These are phyloP conservation scores for Xylariales sp. DNA, from an alignment of 2,329 filamentous ascomycete species.

Conservation along the genomic window DNA sequence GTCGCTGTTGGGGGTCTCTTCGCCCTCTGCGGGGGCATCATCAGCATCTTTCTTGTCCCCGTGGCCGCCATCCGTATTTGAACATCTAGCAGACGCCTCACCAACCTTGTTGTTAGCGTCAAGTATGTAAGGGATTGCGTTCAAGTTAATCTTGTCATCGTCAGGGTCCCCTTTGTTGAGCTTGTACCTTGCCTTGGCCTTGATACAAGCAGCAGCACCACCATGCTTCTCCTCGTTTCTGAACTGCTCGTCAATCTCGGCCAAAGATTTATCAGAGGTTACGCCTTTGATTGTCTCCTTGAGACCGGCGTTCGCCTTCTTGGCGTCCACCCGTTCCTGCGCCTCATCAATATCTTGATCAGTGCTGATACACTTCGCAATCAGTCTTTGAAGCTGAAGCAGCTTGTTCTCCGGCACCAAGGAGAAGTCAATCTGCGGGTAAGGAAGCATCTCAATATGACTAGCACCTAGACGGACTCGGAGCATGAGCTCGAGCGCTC, in stretches of 20 bases:
- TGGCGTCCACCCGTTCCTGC: not conserved
- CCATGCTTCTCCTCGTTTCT: not conserved
- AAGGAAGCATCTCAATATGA: constrained; percentile 20
- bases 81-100: not conserved
- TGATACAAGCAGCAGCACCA: no score
- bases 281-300: not conserved
- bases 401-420: constrained; percentile 3
- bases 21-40: not conserved
- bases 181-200: no score
- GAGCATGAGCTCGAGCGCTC: constrained; percentile 23
- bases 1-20: not conserved
- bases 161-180: no score
- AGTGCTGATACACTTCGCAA: not conserved
- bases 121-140: no score
- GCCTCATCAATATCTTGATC: not conserved
- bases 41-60: not conserved
- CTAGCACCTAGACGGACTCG: constrained; percentile 18
- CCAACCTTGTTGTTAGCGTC: not conserved
- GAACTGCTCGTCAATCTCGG: not conserved
- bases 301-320: not conserved
- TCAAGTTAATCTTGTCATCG: no score
- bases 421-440: constrained; percentile 21
- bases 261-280: not conserved
- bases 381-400: not conserved
- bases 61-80: not conserved